These are phyloP conservation scores for Hymenoscyphus repandus DNA, from an alignment of 2,329 filamentous ascomycete species.

Conservation along the genomic window DNA sequence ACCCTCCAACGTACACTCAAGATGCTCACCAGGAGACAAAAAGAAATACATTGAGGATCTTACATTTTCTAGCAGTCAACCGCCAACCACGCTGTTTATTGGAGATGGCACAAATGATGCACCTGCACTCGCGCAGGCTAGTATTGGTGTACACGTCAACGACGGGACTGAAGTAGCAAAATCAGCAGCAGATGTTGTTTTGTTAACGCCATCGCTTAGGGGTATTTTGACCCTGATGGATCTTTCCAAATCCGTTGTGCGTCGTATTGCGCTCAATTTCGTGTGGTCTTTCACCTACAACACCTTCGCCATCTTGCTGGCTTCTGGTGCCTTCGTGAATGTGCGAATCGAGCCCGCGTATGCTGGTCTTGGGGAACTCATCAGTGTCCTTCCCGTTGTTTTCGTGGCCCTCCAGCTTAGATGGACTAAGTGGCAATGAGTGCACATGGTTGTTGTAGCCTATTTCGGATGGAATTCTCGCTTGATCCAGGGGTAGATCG, in stretches of 20 bases:
- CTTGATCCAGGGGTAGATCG: too few species aligned
- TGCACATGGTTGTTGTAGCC: too few species aligned
- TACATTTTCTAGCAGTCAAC: too few species aligned
- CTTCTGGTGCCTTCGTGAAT: conserved; percentile 51
- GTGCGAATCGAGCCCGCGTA: conserved; percentile 49
- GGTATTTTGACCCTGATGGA: conserved; percentile 56
- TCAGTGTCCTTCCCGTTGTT: conserved; percentile 61
- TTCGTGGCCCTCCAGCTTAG: conserved; percentile 9
- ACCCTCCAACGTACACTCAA: conserved; percentile 20
- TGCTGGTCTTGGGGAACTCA: conserved; percentile 59
- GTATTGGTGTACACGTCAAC: conserved; percentile 66
- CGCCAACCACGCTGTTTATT: conserved; percentile 54
- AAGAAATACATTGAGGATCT: conserved; percentile 18
- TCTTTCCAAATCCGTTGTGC: conserved; percentile 35
- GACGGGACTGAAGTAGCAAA: conserved; percentile 58
- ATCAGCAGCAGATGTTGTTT: conserved; percentile 62
- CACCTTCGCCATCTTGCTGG: conserved; percentile 53
- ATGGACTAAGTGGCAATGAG: conserved; percentile 8
- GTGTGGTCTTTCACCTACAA: conserved; percentile 59
- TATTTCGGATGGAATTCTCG: too few species aligned
- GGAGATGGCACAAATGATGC: conserved; percentile 81
- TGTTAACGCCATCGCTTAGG: conserved; percentile 51
- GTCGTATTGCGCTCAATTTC: conserved; percentile 55
- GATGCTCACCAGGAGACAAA: conserved; percentile 34
- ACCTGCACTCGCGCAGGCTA: conserved; percentile 63